Percentiles rank a stretch among this genome's conserved stretches.
Conservation (phyloP, 1,139 yeast genomes). For the Yamadazyma kanchanaburiensis region DNA sequence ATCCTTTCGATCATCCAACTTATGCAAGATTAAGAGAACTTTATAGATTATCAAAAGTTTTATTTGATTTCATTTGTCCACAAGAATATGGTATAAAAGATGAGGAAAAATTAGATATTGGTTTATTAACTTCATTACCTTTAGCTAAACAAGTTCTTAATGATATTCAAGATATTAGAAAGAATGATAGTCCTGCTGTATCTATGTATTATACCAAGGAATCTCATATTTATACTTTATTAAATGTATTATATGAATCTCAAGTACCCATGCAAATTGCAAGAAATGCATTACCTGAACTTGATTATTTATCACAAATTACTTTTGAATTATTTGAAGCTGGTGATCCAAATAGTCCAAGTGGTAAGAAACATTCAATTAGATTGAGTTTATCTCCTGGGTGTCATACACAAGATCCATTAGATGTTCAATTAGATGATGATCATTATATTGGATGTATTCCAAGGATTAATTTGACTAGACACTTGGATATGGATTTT, state of each 20-base stretch:
- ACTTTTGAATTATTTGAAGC: constrained; percentile 90
- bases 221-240: constrained; percentile 89
- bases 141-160: constrained; percentile 82
- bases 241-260: constrained; percentile 90
- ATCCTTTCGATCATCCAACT: constrained; percentile 79
- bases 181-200: constrained; percentile 75
- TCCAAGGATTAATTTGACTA: constrained; percentile 82
- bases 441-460: constrained; percentile 97
- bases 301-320: constrained; percentile 93
- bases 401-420: constrained; percentile 95
- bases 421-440: constrained; percentile 93
- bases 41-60: constrained; percentile 83
- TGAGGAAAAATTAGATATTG: constrained; percentile 93
- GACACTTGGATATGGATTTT: constrained; percentile 90
- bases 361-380: constrained; percentile 80
- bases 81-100: constrained; percentile 98
- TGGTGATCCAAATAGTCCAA: constrained; percentile 52
- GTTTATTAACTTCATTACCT: constrained; percentile 89
- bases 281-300: constrained; percentile 91
- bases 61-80: constrained; percentile 96
- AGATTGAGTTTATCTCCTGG: constrained; percentile 93
- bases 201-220: constrained; percentile 94
- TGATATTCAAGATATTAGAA: constrained; percentile 79
- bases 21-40: constrained; percentile 82
- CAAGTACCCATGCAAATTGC: constrained; percentile 93